Conservation (phyloP, 257 asterid genomes). For the Nicotiana sylvestris region DNA sequence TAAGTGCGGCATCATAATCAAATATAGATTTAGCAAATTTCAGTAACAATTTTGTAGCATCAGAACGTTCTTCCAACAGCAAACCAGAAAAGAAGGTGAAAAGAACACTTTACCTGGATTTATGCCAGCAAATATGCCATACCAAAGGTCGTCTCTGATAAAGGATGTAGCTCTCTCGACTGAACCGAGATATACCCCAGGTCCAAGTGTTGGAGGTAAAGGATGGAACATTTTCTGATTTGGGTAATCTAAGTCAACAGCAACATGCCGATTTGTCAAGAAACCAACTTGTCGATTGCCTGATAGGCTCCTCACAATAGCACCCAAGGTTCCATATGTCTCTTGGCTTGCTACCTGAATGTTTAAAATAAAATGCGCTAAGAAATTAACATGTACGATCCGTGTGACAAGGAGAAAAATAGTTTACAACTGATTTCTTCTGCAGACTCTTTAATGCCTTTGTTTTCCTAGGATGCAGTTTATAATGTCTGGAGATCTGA, state of each 20-base stretch:
- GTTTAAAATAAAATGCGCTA: background rate
- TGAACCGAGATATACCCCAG: conserved; percentile 96
- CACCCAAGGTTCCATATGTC: conserved; percentile 97
- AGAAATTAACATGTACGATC: background rate
- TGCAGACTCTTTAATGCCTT: conserved; percentile 3
- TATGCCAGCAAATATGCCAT: conserved; percentile 88
- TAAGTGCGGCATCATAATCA: background rate
- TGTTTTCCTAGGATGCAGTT: background rate
- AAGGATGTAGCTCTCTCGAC: conserved; percentile 99
- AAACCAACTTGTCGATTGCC: conserved; percentile 88
- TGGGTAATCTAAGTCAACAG: conserved; percentile 93
- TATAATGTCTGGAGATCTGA: background rate
- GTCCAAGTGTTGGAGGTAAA: conserved; percentile 94
- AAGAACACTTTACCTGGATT: conserved; percentile 64
- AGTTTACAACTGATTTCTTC: background rate
- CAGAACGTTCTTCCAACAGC: background rate
- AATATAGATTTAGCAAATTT: background rate
- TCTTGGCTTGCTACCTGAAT: conserved; percentile 95
- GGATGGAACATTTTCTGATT: conserved; percentile 99
- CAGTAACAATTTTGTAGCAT: background rate
- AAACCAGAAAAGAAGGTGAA: background rate
- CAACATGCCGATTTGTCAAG: conserved; percentile 94
- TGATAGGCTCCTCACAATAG: conserved; percentile 86
- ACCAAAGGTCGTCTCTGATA: conserved; percentile 86
- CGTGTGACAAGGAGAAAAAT: background rate